phyloP scores from a whole-genome alignment of 2,329 filamentous ascomycete genomes.

The Lachnellula willkommii region DNA sequence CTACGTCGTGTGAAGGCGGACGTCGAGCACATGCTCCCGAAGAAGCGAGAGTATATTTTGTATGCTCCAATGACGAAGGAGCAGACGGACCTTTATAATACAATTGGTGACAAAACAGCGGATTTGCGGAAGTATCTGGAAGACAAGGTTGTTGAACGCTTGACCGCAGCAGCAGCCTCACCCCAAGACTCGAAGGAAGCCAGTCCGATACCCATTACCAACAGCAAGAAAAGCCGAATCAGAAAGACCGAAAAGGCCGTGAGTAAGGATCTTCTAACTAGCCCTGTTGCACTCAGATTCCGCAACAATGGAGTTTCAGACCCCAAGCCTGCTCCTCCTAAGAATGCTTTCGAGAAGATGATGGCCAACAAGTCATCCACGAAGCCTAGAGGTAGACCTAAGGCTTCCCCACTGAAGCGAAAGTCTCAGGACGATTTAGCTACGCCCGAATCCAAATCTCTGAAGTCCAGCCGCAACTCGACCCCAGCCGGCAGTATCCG shows the following conservation, averaged over 20 bases:
- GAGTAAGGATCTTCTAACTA: constrained; percentile 23
- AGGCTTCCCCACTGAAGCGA: constrained; percentile 47
- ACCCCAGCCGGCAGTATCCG: constrained; percentile 58
- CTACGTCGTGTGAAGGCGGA: constrained; percentile 87
- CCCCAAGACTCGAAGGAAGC: constrained; percentile 26
- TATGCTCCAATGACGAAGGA: constrained; percentile 88
- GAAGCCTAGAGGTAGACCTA: constrained; percentile 19
- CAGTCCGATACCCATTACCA: constrained; percentile 1
- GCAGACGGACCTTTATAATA: constrained; percentile 83
- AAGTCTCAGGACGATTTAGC: constrained; percentile 41
- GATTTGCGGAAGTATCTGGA: constrained; percentile 74
- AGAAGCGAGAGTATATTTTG: constrained; percentile 93
- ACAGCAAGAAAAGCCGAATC: background rate
- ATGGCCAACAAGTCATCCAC: constrained; percentile 22
- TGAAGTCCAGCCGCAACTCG: constrained; percentile 67
- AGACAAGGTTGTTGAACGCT: constrained; percentile 64
- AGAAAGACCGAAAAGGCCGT: constrained; percentile 22
- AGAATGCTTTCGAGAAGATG: constrained; percentile 45
- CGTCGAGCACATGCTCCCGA: constrained; percentile 84
- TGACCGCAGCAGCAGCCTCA: constrained; percentile 49
- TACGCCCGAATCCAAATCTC: constrained; percentile 58
- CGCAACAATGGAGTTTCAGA: constrained; percentile 17
- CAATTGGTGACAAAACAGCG: constrained; percentile 50
- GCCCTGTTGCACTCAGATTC: constrained; percentile 24
- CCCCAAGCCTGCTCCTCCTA: constrained; percentile 10